A percentile compares a stretch with the other conserved stretches of the same genome.
phyloP scores from a whole-genome alignment of 345 rosid genomes.

The Boechera stricta region DNA sequence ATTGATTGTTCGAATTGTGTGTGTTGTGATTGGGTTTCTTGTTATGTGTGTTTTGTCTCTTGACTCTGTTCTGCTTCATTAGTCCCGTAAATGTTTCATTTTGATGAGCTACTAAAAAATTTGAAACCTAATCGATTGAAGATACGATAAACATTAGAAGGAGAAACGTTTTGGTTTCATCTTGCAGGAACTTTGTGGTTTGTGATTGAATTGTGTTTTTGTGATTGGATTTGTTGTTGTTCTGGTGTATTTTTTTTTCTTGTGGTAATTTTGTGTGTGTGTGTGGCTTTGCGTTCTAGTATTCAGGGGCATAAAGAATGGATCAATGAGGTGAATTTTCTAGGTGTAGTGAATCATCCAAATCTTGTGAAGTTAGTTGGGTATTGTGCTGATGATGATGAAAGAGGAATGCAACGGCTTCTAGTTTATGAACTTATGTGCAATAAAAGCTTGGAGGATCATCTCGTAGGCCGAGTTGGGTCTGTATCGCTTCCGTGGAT shows the following conservation, averaged over 20 bases:
- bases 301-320: constrained; percentile 99
- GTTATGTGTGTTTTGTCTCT: constrained; percentile 20
- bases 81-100: background rate
- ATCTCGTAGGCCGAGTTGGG: constrained; percentile 58
- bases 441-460: constrained; percentile 93
- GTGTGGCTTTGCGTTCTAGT: constrained; percentile 58
- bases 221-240: background rate
- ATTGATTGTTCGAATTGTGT: background rate
- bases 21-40: background rate
- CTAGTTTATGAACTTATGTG: constrained; percentile 88
- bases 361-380: constrained; percentile 92
- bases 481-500: constrained; percentile 69
- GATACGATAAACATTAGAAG: background rate
- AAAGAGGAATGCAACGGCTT: constrained; percentile 91
- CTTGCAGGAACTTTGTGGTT: background rate
- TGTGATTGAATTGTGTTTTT: constrained; percentile 8
- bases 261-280: constrained; percentile 33
- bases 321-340: constrained; percentile 92
- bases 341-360: constrained; percentile 92
- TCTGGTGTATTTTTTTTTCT: constrained; percentile 13
- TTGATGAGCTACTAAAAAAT: background rate
- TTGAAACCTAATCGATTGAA: too few relatives aligned
- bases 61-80: background rate
- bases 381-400: constrained; percentile 93
- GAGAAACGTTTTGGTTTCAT: background rate